phyloP scores from a whole-genome alignment of 1,139 yeast species.

The Candida buenavistaensis region DNA sequence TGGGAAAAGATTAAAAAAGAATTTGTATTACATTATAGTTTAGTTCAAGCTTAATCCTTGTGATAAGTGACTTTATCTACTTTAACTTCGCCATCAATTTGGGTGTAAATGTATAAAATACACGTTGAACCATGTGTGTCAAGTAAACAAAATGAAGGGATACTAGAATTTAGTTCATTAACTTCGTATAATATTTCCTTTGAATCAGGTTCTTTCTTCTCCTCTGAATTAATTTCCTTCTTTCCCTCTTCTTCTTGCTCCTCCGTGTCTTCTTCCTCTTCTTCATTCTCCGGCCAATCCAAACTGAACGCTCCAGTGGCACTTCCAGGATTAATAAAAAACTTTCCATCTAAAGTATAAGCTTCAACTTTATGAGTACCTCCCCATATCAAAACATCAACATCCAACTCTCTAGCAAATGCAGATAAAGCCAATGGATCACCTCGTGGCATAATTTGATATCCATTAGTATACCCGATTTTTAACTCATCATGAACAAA shows the following conservation, averaged over 20 bases:
- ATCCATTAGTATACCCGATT: conserved; percentile 86
- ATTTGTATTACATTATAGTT: conserved; percentile 65
- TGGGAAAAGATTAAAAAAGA: conserved; percentile 95
- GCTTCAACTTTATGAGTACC: conserved; percentile 94
- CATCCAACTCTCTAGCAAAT: conserved; percentile 88
- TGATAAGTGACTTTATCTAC: conserved; percentile 87
- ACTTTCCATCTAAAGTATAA: conserved; percentile 86
- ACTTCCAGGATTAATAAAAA: conserved; percentile 93
- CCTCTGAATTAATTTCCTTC: conserved; percentile 20
- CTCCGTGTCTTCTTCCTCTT: conserved; percentile 48
- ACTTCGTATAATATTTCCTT: conserved; percentile 15
- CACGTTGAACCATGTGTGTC: conserved; percentile 80
- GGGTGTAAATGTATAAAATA: conserved; percentile 82
- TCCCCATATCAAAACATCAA: conserved; percentile 93
- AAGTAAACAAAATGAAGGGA: conserved; percentile 88
- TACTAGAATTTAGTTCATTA: conserved; percentile 25
- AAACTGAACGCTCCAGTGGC: conserved; percentile 87
- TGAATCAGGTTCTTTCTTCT: conserved; percentile 13
- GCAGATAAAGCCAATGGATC: conserved; percentile 85
- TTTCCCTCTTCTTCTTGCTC: conserved; percentile 23
- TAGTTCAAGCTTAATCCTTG: conserved; percentile 59
- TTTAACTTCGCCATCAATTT: conserved; percentile 78
- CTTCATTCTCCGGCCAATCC: conserved; percentile 40
- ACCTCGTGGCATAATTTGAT: conserved; percentile 76
- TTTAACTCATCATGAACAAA: conserved; percentile 69